Percentiles rank a stretch among this genome's conserved stretches.
Conservation (phyloP, 305 asterid genomes). For the Stenogyne calaminthoides region DNA sequence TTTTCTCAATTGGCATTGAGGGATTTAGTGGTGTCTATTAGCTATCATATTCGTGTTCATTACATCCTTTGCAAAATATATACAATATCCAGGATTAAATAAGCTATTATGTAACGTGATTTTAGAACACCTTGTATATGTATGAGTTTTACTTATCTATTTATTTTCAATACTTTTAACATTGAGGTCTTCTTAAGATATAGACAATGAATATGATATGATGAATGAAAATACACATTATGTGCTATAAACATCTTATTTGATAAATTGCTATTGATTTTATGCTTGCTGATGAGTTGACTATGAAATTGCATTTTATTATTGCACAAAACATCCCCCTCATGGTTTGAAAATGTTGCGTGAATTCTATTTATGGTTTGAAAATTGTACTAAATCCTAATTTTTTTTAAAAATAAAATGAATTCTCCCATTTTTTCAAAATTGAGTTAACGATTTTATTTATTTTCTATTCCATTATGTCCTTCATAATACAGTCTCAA, state of each 20-base stretch:
- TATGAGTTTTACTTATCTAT: too few species aligned
- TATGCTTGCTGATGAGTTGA: not conserved
- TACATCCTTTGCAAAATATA: not conserved
- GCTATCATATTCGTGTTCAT: not conserved
- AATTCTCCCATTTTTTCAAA: too few species aligned
- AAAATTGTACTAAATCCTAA: too few species aligned
- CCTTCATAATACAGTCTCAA: too few species aligned
- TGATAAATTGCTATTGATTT: not conserved
- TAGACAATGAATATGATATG: not conserved
- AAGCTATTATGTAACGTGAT: not conserved
- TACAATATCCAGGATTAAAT: not conserved
- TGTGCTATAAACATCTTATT: not conserved
- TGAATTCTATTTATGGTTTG: too few species aligned
- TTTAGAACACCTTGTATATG: too few species aligned
- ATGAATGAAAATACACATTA: not conserved
- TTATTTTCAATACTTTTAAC: not conserved
- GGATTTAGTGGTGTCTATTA: not conserved
- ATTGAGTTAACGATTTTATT: too few species aligned
- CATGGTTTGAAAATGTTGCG: too few species aligned
- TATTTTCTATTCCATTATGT: too few species aligned
- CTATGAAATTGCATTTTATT: not conserved
- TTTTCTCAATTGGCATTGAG: not conserved
- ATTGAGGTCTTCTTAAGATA: not conserved
- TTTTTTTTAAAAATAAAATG: too few species aligned
- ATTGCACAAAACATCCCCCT: too few species aligned